These are phyloP conservation scores for Neobulgaria alba DNA, from an alignment of 2,329 filamentous ascomycete genomes.

Conservation along the genomic window DNA sequence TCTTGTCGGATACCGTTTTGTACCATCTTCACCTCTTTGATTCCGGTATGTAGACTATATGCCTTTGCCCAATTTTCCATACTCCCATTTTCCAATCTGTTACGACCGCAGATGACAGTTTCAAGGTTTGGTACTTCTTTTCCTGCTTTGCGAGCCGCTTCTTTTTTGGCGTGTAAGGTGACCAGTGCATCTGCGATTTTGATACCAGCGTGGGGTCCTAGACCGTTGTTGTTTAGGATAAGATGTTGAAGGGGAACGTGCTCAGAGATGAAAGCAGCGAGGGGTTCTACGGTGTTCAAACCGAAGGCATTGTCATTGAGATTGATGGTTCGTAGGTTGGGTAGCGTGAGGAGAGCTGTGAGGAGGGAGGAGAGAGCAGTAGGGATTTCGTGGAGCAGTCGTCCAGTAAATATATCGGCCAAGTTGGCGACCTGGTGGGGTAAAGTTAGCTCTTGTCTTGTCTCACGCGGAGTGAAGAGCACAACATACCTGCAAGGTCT, in stretches of 20 bases:
- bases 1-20: slow-evolving; percentile 96
- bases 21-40: slow-evolving; percentile 90
- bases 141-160: slow-evolving; percentile 61
- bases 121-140: slow-evolving; percentile 74
- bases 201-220: slow-evolving; percentile 84
- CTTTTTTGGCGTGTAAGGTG: slow-evolving; percentile 76
- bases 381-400: slow-evolving; percentile 88
- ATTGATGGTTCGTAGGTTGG: slow-evolving; percentile 83
- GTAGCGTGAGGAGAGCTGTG: slow-evolving; percentile 76
- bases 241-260: slow-evolving; percentile 90
- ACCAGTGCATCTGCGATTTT: slow-evolving; percentile 82
- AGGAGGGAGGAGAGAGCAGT: slow-evolving; percentile 79
- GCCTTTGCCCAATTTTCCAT: slow-evolving; percentile 93
- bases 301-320: slow-evolving; percentile 98
- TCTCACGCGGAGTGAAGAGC: not conserved
- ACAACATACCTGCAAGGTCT: slow-evolving; percentile 62
- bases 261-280: slow-evolving; percentile 82
- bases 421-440: slow-evolving; percentile 66
- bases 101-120: slow-evolving; percentile 95
- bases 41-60: slow-evolving; percentile 71
- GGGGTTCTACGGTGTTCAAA: slow-evolving; percentile 84
- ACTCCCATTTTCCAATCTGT: slow-evolving; percentile 88
- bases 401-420: slow-evolving; percentile 95
- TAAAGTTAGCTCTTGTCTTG: not conserved
- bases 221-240: slow-evolving; percentile 95